phyloP scores from a whole-genome alignment of 768 basidiomycete species.

The Gymnopilus dilepis region DNA sequence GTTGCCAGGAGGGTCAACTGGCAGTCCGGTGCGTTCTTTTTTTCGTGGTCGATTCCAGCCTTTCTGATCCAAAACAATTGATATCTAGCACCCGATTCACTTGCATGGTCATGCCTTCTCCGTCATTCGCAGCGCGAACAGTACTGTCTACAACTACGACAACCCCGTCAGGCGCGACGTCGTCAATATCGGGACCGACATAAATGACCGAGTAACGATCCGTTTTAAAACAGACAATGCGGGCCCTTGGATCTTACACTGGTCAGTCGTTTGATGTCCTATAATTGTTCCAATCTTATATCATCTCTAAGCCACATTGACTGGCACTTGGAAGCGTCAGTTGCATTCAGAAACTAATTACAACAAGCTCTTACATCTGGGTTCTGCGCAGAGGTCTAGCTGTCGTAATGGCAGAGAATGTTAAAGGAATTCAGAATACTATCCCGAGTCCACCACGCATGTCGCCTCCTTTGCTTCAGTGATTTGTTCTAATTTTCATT shows the following conservation, averaged over 20 bases:
- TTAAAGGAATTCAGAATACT: slow-evolving; percentile 22
- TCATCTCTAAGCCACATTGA: slow-evolving; percentile 40
- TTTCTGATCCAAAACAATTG: neutral
- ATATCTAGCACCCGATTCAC: slow-evolving; percentile 46
- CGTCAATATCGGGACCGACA: slow-evolving; percentile 33
- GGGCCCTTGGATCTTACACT: slow-evolving; percentile 54
- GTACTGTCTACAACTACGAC: slow-evolving; percentile 40
- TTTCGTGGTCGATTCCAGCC: neutral
- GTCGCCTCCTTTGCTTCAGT: neutral
- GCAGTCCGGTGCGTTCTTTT: slow-evolving; percentile 41
- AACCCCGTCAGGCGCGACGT: slow-evolving; percentile 55
- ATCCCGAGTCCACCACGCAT: slow-evolving; percentile 29
- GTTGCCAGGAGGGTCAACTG: slow-evolving; percentile 43
- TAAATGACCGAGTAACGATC: slow-evolving; percentile 49
- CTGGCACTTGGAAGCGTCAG: slow-evolving; percentile 51
- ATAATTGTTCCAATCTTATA: neutral
- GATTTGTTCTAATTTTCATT: neutral
- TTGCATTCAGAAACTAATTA: neutral
- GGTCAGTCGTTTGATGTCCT: slow-evolving; percentile 26
- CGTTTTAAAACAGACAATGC: slow-evolving; percentile 69
- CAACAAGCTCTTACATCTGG: neutral
- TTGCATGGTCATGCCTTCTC: slow-evolving; percentile 46
- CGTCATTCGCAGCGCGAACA: slow-evolving; percentile 48
- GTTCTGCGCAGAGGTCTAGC: slow-evolving; percentile 33
- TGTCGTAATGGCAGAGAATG: slow-evolving; percentile 41